A percentile compares a stretch with the other conserved stretches of the same genome.
Conservation (phyloP, 306 rosid genomes). For the Rosa multiflora region DNA sequence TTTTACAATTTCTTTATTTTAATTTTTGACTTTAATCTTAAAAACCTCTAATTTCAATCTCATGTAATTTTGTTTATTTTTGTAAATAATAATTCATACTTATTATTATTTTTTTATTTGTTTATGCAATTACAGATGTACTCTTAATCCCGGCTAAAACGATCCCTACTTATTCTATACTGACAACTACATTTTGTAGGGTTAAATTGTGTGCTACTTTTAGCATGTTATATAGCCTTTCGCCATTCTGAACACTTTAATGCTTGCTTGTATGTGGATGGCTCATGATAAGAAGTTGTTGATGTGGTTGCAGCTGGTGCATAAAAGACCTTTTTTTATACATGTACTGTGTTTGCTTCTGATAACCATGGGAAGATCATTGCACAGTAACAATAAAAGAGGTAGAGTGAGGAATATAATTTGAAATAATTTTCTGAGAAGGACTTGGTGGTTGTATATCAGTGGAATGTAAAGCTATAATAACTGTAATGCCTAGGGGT, state of each 20-base stretch:
- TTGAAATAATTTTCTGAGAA: background rate
- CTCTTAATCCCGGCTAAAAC: no score
- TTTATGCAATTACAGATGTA: no score
- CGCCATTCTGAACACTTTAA: background rate
- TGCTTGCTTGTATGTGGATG: background rate
- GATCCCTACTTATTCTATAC: no score
- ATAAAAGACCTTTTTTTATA: background rate
- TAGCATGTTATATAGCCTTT: background rate
- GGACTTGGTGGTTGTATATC: background rate
- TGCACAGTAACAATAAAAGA: background rate
- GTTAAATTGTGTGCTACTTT: no score
- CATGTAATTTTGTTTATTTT: no score
- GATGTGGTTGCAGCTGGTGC: background rate
- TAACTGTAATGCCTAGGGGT: no score
- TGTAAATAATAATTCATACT: no score
- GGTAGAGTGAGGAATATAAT: background rate
- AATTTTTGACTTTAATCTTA: no score
- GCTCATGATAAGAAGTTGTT: background rate
- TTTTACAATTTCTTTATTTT: no score
- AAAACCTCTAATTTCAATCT: no score
- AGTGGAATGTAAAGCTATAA: background rate
- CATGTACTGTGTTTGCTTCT: background rate
- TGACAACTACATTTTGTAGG: no score
- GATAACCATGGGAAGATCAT: background rate
- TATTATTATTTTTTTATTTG: no score